phyloP scores from a whole-genome alignment of 805 yeast species.

The Metschnikowia arizonensis region DNA sequence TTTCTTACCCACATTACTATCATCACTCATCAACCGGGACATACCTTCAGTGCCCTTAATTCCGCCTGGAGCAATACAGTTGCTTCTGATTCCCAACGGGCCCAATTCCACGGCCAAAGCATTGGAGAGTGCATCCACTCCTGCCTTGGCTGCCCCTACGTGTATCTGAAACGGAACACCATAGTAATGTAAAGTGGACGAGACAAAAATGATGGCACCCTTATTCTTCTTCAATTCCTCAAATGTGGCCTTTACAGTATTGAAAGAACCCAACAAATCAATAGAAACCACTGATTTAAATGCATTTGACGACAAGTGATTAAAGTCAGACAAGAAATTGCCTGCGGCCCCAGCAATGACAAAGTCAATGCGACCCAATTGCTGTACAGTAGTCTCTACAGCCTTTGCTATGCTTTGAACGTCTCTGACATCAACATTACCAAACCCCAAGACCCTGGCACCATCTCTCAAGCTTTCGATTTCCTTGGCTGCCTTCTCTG shows the following conservation, averaged over 20 bases:
- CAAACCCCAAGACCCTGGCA: constrained; percentile 65
- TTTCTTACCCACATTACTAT: constrained; percentile 29
- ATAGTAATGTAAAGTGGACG: constrained; percentile 85
- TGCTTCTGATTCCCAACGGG: constrained; percentile 78
- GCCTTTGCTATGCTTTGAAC: constrained; percentile 57
- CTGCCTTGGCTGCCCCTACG: constrained; percentile 95
- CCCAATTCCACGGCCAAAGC: constrained; percentile 89
- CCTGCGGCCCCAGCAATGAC: constrained; percentile 98
- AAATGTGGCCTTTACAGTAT: constrained; percentile 80
- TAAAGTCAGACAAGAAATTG: constrained; percentile 78
- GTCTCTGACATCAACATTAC: constrained; percentile 75
- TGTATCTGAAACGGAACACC: constrained; percentile 89
- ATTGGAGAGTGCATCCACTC: constrained; percentile 81
- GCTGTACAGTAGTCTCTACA: constrained; percentile 57
- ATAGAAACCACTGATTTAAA: constrained; percentile 84
- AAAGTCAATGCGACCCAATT: constrained; percentile 75
- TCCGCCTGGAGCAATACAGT: constrained; percentile 89
- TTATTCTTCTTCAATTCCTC: constrained; percentile 58
- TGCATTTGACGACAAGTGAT: constrained; percentile 76
- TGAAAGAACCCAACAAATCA: constrained; percentile 84
- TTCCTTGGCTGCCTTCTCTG: constrained; percentile 64
- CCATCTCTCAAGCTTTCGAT: constrained; percentile 54
- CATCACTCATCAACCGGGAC: constrained; percentile 48
- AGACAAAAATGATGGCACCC: constrained; percentile 74
- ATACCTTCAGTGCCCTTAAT: constrained; percentile 86